A percentile compares a stretch with the other conserved stretches of the same genome.
Evolutionary conservation across 257 asterid genomes (phyloP).

Genomic region (Solanum paucissectum): DNA sequence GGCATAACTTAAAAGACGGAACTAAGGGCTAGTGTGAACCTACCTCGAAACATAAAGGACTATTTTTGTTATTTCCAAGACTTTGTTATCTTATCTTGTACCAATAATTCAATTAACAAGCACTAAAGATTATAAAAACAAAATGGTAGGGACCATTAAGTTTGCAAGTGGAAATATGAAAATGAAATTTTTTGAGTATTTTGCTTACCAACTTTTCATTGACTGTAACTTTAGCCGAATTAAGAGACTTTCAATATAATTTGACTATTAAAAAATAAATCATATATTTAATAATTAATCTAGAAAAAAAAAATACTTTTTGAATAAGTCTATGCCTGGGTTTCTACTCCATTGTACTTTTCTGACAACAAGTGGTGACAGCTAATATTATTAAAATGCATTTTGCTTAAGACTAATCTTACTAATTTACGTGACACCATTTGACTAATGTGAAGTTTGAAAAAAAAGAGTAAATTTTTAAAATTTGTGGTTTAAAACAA

Average conservation of each 20-base stretch:
- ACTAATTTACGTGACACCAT: fast-evolving
- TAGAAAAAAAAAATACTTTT: neutral
- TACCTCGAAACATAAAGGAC: neutral
- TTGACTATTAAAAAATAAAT: neutral
- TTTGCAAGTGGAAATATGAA: neutral
- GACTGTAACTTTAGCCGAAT: neutral
- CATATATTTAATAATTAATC: neutral
- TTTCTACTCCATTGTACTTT: neutral
- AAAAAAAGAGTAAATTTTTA: neutral
- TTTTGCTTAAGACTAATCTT: neutral
- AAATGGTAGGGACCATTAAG: neutral
- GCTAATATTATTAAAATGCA: neutral
- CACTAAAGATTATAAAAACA: neutral
- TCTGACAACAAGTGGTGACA: neutral
- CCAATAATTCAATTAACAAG: neutral
- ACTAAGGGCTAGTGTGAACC: neutral
- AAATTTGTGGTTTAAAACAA: neutral
- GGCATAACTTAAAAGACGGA: neutral
- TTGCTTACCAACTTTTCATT: neutral
- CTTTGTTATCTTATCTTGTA: neutral
- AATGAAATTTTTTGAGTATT: neutral
- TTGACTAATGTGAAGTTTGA: neutral
- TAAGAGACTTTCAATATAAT: neutral
- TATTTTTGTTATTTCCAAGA: neutral
- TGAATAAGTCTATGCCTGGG: neutral